phyloP scores from a whole-genome alignment of 2,329 filamentous ascomycete genomes.

The Venturiaceae sp. region DNA sequence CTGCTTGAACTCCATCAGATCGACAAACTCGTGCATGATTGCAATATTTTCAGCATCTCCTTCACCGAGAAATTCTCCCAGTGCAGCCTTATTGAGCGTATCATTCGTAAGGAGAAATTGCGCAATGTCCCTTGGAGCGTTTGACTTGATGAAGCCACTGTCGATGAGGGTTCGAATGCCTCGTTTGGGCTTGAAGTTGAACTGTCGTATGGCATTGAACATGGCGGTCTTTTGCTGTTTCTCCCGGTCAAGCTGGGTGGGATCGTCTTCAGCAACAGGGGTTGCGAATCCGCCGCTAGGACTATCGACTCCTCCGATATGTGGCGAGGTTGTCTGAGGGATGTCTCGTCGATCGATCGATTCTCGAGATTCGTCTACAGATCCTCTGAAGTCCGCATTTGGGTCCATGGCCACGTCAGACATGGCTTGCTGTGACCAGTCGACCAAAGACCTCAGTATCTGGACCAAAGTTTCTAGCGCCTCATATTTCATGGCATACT shows the following conservation, averaged over 20 bases:
- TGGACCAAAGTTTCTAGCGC: constrained; percentile 84
- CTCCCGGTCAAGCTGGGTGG: constrained; percentile 84
- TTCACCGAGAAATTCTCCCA: constrained; percentile 92
- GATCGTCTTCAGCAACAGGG: constrained; percentile 66
- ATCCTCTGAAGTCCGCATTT: constrained; percentile 35
- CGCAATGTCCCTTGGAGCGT: constrained; percentile 73
- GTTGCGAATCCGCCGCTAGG: constrained; percentile 17
- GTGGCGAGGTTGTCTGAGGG: constrained; percentile 43
- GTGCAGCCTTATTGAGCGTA: constrained; percentile 77
- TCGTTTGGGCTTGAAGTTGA: constrained; percentile 96
- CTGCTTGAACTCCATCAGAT: constrained; percentile 86
- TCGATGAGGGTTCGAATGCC: constrained; percentile 77
- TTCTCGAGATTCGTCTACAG: constrained; percentile 53
- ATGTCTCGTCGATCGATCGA: constrained; percentile 61
- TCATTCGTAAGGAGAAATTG: constrained; percentile 74
- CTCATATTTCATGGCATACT: constrained; percentile 85
- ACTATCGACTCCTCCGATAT: constrained; percentile 3
- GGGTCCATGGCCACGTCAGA: constrained; percentile 31
- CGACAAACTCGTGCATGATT: constrained; percentile 97
- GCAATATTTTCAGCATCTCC: constrained; percentile 89
- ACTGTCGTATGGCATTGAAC: constrained; percentile 77
- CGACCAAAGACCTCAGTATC: constrained; percentile 78
- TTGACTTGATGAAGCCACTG: constrained; percentile 78
- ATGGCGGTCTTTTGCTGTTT: constrained; percentile 91
- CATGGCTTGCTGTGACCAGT: constrained; percentile 73